phyloP scores from a whole-genome alignment of 164 flowering plant genomes.

The grape (Vitis vinifera) region ASM3070453v1 NC_081811.1:26025501-26026000 shows the following conservation, averaged over 20 bases:
- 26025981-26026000: too few species aligned
- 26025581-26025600: slow-evolving; percentile 27
- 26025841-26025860: neutral
- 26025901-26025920: neutral
- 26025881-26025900: neutral
- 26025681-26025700: neutral
- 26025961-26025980: too few species aligned
- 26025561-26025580: slow-evolving; percentile 34
- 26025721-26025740: neutral
- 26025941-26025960: too few species aligned
- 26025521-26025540: slow-evolving; percentile 2
- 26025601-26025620: slow-evolving; percentile 2
- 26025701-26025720: slow-evolving; percentile 16
- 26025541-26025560: slow-evolving; percentile 12
- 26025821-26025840: neutral
- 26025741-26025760: neutral
- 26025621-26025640: neutral
- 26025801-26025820: neutral
- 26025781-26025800: neutral
- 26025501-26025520: neutral
- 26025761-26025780: neutral
- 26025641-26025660: slow-evolving; percentile 19
- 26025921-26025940: too few species aligned
- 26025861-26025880: neutral
- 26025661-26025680: too few species aligned